Conservation (phyloP, 495 filamentous ascomycete genomes). For the Glutinoglossum americanum region DNA sequence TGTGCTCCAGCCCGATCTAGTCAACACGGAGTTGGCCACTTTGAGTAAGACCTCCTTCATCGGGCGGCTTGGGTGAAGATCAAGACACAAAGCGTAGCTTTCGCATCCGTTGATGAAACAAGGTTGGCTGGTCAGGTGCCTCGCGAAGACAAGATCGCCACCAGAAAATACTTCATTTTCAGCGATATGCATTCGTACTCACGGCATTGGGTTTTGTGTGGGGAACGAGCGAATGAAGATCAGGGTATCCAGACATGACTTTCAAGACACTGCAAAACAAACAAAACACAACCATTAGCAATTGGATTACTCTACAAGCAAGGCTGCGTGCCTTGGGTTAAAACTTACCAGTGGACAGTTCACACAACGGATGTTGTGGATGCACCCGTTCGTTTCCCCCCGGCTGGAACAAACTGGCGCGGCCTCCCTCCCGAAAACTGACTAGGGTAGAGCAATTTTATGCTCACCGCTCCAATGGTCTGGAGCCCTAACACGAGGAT, state of each 20-base stretch:
- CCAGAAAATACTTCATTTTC: not conserved
- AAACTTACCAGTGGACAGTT: not conserved
- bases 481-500: not conserved
- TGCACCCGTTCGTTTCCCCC: not conserved
- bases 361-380: not conserved
- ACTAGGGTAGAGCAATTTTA: not conserved
- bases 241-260: not conserved
- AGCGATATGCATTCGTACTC: not conserved
- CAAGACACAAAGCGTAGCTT: not conserved
- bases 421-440: not conserved
- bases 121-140: not conserved
- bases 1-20: not conserved
- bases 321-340: not conserved
- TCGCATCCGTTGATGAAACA: not conserved
- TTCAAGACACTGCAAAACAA: not conserved
- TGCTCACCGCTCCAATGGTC: not conserved
- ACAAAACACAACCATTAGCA: not conserved
- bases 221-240: not conserved
- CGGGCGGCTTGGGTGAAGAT: not conserved
- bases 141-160: not conserved
- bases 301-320: not conserved
- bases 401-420: not conserved
- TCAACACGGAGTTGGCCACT: not conserved
- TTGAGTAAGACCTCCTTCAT: not conserved
- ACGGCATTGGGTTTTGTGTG: not conserved